Conservation (phyloP, 2,329 filamentous ascomycete genomes). For the Aureobasidium namibiae region DNA sequence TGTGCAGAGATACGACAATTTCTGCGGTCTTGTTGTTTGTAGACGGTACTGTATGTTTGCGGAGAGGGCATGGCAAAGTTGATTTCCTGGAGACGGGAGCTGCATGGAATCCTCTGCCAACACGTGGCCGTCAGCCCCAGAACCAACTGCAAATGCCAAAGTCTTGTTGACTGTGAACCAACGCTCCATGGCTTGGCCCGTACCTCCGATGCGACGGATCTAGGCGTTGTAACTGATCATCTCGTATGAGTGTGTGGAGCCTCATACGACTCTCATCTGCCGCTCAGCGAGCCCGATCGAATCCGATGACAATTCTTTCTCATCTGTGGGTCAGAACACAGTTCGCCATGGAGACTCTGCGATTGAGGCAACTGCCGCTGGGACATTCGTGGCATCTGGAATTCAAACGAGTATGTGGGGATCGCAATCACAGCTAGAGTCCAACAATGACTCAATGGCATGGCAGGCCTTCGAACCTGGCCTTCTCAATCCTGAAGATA, state of each 20-base stretch:
- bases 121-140: too few species aligned
- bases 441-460: neutral
- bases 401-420: neutral
- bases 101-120: conserved; percentile 2
- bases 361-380: neutral
- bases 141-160: too few species aligned
- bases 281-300: neutral
- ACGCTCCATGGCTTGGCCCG: neutral
- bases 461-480: neutral
- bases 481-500: neutral
- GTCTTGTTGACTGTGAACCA: neutral
- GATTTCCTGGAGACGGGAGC: neutral
- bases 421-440: neutral
- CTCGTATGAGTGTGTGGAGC: conserved; percentile 3
- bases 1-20: neutral
- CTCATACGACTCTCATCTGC: conserved; percentile 7
- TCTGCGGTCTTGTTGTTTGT: neutral
- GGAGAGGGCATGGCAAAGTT: neutral
- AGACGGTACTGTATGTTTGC: neutral
- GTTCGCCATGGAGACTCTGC: neutral
- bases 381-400: neutral
- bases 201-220: conserved; percentile 2
- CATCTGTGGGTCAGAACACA: neutral
- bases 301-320: conserved; percentile 8
- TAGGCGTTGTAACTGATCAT: conserved; percentile 11